A percentile compares a stretch with the other conserved stretches of the same genome.
Evolutionary conservation across 148 eudicot species (phyloP).

Genomic region (Vaccinium corymbosum): DNA sequence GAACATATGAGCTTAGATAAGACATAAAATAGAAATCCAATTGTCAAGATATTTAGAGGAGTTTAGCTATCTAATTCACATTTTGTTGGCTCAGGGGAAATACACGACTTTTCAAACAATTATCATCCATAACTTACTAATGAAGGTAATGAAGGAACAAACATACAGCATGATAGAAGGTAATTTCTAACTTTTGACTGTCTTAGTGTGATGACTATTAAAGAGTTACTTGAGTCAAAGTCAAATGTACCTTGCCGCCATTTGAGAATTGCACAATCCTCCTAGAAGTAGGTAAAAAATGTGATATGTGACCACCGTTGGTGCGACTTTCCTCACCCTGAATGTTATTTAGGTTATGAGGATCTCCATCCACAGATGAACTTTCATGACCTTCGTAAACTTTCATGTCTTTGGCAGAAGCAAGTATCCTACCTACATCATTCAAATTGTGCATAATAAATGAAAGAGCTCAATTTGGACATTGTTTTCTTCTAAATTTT

Average conservation of each 20-base stretch:
- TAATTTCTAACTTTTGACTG: not conserved
- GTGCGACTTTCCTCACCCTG: constrained; percentile 23
- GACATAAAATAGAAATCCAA: not conserved
- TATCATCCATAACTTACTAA: not conserved
- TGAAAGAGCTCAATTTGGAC: not conserved
- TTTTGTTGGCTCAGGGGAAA: not conserved
- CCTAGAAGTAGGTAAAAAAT: constrained; percentile 89
- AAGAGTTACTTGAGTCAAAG: not conserved
- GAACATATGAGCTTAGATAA: not conserved
- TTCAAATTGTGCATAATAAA: constrained; percentile 1
- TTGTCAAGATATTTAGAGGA: not conserved
- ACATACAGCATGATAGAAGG: not conserved
- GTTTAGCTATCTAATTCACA: not conserved
- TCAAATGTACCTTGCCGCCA: constrained; percentile 73
- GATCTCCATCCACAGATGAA: constrained; percentile 23
- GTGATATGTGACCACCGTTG: constrained; percentile 44
- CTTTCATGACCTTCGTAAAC: constrained; percentile 24
- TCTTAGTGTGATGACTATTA: not conserved
- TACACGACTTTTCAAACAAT: not conserved
- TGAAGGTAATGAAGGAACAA: not conserved
- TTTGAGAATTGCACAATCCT: constrained; percentile 94
- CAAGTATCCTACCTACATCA: constrained; percentile 77
- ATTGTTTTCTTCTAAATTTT: not conserved
- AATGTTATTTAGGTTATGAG: constrained; percentile 22
- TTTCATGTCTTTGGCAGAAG: constrained; percentile 41